phyloP scores from a whole-genome alignment of 768 basidiomycete genomes.

The Lactifluus pinguis region DNA sequence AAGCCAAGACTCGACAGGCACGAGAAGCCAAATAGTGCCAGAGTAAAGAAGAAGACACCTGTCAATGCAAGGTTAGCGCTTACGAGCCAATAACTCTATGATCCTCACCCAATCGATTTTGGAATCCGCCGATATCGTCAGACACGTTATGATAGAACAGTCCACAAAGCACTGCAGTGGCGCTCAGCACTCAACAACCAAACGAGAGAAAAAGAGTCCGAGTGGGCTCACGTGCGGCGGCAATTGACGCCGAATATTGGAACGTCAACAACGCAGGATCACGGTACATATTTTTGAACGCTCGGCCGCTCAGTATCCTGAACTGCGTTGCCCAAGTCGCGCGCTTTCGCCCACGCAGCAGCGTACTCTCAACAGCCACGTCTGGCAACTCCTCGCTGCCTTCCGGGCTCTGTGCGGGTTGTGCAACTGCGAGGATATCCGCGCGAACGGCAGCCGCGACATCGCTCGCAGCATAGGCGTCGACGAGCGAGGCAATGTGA shows the following conservation, averaged over 20 bases:
- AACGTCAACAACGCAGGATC: slow-evolving; percentile 87
- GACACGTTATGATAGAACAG: slow-evolving; percentile 85
- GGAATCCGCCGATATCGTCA: slow-evolving; percentile 95
- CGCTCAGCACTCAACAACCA: not conserved
- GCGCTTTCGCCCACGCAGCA: slow-evolving; percentile 64
- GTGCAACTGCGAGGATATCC: slow-evolving; percentile 46
- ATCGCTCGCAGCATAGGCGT: slow-evolving; percentile 58
- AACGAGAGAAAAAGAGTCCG: not conserved
- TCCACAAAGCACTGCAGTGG: slow-evolving; percentile 70
- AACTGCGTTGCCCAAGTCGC: slow-evolving; percentile 90
- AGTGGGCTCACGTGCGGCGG: slow-evolving; percentile 61
- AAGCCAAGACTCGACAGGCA: slow-evolving; percentile 88
- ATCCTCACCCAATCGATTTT: slow-evolving; percentile 74
- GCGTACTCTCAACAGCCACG: slow-evolving; percentile 54
- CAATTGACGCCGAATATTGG: slow-evolving; percentile 82
- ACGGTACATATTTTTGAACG: slow-evolving; percentile 96
- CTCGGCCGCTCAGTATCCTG: slow-evolving; percentile 84
- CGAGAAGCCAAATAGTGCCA: slow-evolving; percentile 96
- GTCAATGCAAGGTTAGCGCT: slow-evolving; percentile 3
- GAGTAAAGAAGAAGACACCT: slow-evolving; percentile 95
- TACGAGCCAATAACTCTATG: not conserved
- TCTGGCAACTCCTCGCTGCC: slow-evolving; percentile 48
- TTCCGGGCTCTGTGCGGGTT: slow-evolving; percentile 24
- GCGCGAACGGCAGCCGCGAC: slow-evolving; percentile 51
- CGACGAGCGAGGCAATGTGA: slow-evolving; percentile 62